Conservation (phyloP, 2,329 filamentous ascomycete genomes). For the Penicillium sp. region DNA sequence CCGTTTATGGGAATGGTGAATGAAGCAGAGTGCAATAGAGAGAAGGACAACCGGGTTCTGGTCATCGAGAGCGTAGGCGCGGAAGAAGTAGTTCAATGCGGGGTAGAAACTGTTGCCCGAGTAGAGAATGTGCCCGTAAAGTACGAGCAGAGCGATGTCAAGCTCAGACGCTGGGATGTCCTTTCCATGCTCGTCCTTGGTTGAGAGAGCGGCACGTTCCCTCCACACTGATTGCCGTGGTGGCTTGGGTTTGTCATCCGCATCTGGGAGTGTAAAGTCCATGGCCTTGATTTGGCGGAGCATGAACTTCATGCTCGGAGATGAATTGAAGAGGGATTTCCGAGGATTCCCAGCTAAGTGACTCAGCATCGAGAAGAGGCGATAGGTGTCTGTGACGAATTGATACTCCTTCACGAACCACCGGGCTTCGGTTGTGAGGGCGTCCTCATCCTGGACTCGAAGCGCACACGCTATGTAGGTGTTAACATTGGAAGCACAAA, state of each 20-base stretch:
- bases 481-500: conserved; percentile 13
- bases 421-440: conserved; percentile 73
- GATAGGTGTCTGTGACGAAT: conserved; percentile 79
- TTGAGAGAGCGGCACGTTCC: conserved; percentile 48
- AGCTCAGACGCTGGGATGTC: conserved; percentile 54
- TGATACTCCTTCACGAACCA: conserved; percentile 84
- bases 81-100: conserved; percentile 85
- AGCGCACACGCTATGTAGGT: conserved; percentile 71
- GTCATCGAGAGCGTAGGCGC: conserved; percentile 72
- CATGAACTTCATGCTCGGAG: conserved; percentile 86
- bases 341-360: conserved; percentile 71
- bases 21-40: conserved; percentile 78
- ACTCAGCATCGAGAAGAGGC: conserved; percentile 79
- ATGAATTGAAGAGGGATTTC: conserved; percentile 69
- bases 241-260: conserved; percentile 36
- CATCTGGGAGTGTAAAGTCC: conserved; percentile 67
- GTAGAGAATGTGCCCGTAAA: conserved; percentile 89
- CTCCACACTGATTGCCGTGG: conserved; percentile 49
- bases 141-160: conserved; percentile 79
- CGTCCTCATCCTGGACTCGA: conserved; percentile 74
- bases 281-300: conserved; percentile 88
- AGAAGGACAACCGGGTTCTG: conserved; percentile 78
- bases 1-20: conserved; percentile 86
- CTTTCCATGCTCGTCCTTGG: conserved; percentile 42
- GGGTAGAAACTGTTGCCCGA: conserved; percentile 80